A percentile compares a stretch with the other conserved stretches of the same genome.
Conservation (phyloP, 441 rosid genomes). For the Erysimum cheiri region DNA sequence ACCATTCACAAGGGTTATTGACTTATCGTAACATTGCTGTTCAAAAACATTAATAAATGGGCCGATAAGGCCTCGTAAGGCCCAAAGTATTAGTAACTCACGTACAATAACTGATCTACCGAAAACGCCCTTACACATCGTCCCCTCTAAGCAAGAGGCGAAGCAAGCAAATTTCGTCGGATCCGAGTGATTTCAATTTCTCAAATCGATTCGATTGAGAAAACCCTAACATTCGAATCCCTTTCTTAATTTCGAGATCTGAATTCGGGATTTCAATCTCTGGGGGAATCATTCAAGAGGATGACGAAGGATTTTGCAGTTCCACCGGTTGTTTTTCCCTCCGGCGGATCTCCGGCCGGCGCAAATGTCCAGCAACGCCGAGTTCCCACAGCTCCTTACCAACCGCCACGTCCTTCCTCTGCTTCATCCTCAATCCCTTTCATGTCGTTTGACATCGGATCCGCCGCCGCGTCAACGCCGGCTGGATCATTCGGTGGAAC, state of each 20-base stretch:
- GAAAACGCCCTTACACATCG: neutral
- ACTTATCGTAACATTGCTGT: neutral
- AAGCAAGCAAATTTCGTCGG: neutral
- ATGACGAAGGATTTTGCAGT: slow-evolving; percentile 69
- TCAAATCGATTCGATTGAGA: slow-evolving; percentile 7
- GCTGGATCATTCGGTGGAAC: slow-evolving; percentile 50
- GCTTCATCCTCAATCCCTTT: slow-evolving; percentile 63
- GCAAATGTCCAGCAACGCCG: slow-evolving; percentile 56
- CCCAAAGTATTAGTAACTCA: neutral
- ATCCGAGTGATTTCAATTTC: neutral
- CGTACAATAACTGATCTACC: neutral
- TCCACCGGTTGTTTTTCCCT: slow-evolving; percentile 80
- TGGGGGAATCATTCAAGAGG: neutral
- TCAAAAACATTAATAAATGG: neutral
- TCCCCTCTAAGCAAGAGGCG: neutral
- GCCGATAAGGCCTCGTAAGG: neutral
- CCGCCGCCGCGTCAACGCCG: slow-evolving; percentile 52
- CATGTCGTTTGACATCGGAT: slow-evolving; percentile 77
- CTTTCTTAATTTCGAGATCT: neutral
- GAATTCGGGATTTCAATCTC: neutral
- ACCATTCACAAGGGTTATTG: neutral
- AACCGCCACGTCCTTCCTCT: slow-evolving; percentile 57
- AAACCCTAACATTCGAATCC: neutral
- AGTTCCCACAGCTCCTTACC: slow-evolving; percentile 67
- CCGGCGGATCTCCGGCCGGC: slow-evolving; percentile 55